Conservation (phyloP, 306 rosid genomes). For the Lathyrus oleraceus region DNA sequence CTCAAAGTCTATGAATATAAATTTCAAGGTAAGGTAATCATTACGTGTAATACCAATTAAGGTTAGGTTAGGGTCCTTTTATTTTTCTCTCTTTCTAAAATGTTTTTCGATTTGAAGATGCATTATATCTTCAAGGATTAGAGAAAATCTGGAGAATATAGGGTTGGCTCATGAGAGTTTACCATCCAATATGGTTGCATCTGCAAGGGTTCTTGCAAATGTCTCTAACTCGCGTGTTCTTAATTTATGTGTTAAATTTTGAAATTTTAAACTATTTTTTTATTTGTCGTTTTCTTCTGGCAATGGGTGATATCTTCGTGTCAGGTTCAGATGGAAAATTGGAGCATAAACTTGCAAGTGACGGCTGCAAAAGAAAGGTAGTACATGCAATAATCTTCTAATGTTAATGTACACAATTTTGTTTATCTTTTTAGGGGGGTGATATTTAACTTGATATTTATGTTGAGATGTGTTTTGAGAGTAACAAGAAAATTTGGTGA, state of each 20-base stretch:
- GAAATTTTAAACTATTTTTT: slow-evolving; percentile 24
- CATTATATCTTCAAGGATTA: slow-evolving; percentile 74
- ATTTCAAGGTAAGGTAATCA: slow-evolving; percentile 61
- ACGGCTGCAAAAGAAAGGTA: slow-evolving; percentile 96
- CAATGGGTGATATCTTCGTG: slow-evolving; percentile 93
- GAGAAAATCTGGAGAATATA: slow-evolving; percentile 86
- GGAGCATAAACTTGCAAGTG: slow-evolving; percentile 83
- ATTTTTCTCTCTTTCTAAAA: background rate
- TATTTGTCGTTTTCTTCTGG: slow-evolving; percentile 76
- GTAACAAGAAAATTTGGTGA: background rate
- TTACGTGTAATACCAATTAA: background rate
- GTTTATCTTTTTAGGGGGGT: background rate
- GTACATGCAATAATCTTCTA: slow-evolving; percentile 79
- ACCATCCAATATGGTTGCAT: slow-evolving; percentile 75
- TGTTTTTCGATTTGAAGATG: background rate
- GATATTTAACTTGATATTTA: slow-evolving; percentile 3
- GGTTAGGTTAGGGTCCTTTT: background rate
- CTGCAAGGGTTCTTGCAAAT: slow-evolving; percentile 81
- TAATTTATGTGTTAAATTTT: slow-evolving; percentile 16
- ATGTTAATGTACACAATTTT: slow-evolving; percentile 61
- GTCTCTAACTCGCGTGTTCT: slow-evolving; percentile 86
- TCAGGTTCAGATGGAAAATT: slow-evolving; percentile 80
- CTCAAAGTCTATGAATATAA: slow-evolving; percentile 84
- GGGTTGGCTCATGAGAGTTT: slow-evolving; percentile 90
- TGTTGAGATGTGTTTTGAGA: slow-evolving; percentile 8